phyloP scores from a whole-genome alignment of 164 flowering plant genomes.

The Macadamia tetraphylla region DNA sequence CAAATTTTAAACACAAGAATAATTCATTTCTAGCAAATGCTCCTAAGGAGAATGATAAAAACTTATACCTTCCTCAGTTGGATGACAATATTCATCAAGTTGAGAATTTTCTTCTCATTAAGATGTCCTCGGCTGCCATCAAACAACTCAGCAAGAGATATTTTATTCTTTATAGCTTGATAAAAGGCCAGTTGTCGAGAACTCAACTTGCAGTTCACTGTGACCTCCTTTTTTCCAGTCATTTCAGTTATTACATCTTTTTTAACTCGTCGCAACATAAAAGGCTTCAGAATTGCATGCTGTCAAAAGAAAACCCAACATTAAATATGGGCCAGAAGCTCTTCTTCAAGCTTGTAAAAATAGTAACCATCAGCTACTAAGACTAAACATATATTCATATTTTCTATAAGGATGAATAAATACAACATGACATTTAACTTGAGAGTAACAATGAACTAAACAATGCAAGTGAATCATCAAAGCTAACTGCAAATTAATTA shows the following conservation, averaged over 20 bases:
- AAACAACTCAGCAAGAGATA: conserved; percentile 93
- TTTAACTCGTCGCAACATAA: conserved; percentile 95
- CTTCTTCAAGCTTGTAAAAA: not conserved
- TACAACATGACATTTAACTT: too few species aligned
- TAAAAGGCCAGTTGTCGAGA: conserved; percentile 95
- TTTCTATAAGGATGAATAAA: too few species aligned
- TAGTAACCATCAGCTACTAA: too few species aligned
- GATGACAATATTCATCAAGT: conserved; percentile 96
- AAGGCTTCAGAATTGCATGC: conserved; percentile 97
- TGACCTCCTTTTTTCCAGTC: conserved; percentile 85
- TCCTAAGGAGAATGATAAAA: not conserved
- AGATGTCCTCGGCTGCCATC: conserved; percentile 83
- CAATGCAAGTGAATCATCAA: too few species aligned
- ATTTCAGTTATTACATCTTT: conserved; percentile 92
- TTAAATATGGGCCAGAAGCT: not conserved
- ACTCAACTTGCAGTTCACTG: conserved; percentile 92
- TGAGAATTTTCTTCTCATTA: conserved; percentile 78
- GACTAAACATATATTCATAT: too few species aligned
- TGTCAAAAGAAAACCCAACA: conserved; percentile 24
- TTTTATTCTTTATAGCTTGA: conserved; percentile 97
- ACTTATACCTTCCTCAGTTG: conserved; percentile 77
- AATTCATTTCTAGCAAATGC: not conserved
- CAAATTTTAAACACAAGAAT: not conserved
- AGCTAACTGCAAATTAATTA: too few species aligned
- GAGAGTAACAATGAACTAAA: too few species aligned